Conservation (phyloP, 176 grass and related monocot species). For the Canna indica region DNA sequence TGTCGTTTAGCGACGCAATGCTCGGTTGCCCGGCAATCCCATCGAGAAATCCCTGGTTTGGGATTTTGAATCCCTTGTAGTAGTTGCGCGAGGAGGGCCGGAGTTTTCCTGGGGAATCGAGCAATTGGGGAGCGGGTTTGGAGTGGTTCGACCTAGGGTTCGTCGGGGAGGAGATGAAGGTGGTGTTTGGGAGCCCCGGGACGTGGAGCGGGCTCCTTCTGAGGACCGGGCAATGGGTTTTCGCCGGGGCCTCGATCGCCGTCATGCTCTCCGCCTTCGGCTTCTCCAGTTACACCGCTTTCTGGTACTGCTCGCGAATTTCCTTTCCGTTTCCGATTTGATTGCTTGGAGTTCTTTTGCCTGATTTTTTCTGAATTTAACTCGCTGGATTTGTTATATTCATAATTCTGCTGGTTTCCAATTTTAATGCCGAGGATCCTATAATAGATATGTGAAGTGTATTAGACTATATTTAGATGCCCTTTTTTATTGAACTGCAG, state of each 20-base stretch:
- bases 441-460: no score
- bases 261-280: constrained; percentile 54
- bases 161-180: constrained; percentile 27
- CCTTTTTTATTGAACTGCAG: no score
- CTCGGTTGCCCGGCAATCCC: neutral
- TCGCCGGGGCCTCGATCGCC: constrained; percentile 64
- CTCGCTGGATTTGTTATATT: neutral
- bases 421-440: no score
- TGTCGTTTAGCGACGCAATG: no score
- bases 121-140: neutral
- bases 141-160: neutral
- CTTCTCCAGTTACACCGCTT: constrained; percentile 86
- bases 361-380: neutral
- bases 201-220: constrained; percentile 63
- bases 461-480: no score
- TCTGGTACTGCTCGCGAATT: constrained; percentile 39
- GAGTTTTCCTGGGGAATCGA: neutral
- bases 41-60: neutral
- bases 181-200: constrained; percentile 59
- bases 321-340: neutral
- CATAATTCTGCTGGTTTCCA: no score
- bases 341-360: neutral
- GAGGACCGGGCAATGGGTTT: constrained; percentile 56
- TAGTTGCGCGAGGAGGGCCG: neutral
- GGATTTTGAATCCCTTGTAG: neutral